These are phyloP conservation scores for Phytophthora cactorum DNA, from an alignment of 352 stramenopile species.

Conservation along the genomic window DNA sequence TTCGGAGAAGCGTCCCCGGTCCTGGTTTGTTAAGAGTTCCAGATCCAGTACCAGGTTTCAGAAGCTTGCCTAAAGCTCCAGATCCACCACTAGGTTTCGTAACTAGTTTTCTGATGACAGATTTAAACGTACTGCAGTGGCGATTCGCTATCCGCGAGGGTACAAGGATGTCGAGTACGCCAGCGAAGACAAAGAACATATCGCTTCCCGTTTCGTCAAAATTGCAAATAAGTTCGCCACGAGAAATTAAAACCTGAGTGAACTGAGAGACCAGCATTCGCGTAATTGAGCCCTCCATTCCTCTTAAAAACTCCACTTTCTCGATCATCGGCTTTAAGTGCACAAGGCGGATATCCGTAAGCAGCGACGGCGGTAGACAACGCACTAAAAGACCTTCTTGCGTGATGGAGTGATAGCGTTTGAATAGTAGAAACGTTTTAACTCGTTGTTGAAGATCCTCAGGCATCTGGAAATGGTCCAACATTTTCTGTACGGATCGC, in stretches of 20 bases:
- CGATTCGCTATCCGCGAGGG: constrained; percentile 19
- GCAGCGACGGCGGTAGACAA: constrained; percentile 69
- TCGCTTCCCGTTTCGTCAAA: constrained; percentile 63
- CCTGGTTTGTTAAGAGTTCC: neutral
- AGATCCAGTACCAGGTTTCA: neutral
- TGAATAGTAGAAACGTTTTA: constrained; percentile 75
- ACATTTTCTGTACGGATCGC: constrained; percentile 58
- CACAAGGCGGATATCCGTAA: constrained; percentile 72
- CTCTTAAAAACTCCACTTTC: constrained; percentile 70
- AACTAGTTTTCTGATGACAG: constrained; percentile 13
- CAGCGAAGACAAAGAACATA: constrained; percentile 82
- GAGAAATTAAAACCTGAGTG: constrained; percentile 59
- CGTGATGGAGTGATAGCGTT: constrained; percentile 72
- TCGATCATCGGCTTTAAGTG: constrained; percentile 73
- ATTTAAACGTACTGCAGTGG: constrained; percentile 20
- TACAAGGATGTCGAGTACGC: constrained; percentile 50
- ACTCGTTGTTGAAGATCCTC: constrained; percentile 49
- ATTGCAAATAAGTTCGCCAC: constrained; percentile 63
- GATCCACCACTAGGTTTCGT: neutral
- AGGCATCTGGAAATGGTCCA: constrained; percentile 62
- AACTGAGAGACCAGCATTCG: constrained; percentile 78
- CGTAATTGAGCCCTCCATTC: constrained; percentile 63
- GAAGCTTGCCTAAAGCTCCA: neutral
- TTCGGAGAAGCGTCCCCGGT: neutral
- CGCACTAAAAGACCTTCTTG: constrained; percentile 66